Conservation (phyloP, 225 moss, liverwort and hornwort genomes). For the Pleurozium schreberi region DNA sequence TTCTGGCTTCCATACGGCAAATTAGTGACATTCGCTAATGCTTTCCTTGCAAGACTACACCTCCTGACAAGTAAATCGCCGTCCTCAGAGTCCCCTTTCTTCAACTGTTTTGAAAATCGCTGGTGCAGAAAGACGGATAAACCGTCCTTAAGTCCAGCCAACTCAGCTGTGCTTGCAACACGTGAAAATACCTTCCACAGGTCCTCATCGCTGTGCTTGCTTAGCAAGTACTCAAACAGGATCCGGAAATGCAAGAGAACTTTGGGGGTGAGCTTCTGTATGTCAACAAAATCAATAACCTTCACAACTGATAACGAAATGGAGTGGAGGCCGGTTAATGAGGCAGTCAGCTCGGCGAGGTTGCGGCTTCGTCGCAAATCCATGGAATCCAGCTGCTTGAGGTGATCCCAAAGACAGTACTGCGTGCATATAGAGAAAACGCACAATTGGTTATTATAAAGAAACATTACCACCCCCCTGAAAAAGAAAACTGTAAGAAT, state of each 20-base stretch:
- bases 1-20: constrained; percentile 14
- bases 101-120: constrained; percentile 18
- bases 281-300: constrained; percentile 74
- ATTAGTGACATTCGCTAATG: constrained; percentile 54
- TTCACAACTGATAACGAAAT: constrained; percentile 77
- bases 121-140: constrained; percentile 53
- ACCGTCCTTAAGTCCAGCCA: constrained; percentile 54
- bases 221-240: constrained; percentile 52
- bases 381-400: constrained; percentile 84
- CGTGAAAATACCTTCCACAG: constrained; percentile 79
- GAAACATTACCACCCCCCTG: neutral
- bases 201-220: constrained; percentile 44
- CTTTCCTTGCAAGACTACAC: constrained; percentile 59
- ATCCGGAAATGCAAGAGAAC: constrained; percentile 75
- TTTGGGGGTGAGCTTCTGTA: constrained; percentile 59
- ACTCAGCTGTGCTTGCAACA: constrained; percentile 55
- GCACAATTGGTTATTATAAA: neutral
- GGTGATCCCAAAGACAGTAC: constrained; percentile 97
- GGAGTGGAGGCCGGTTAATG: constrained; percentile 48
- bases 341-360: constrained; percentile 66
- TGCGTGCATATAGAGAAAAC: constrained; percentile 1
- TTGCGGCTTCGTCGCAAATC: constrained; percentile 69
- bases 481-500: neutral
- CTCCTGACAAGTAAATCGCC: constrained; percentile 17
- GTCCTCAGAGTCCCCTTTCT: neutral